A percentile compares a stretch with the other conserved stretches of the same genome.
phyloP scores from a whole-genome alignment of 2,329 filamentous ascomycete genomes.

The Apiospora rasikravindrae region DNA sequence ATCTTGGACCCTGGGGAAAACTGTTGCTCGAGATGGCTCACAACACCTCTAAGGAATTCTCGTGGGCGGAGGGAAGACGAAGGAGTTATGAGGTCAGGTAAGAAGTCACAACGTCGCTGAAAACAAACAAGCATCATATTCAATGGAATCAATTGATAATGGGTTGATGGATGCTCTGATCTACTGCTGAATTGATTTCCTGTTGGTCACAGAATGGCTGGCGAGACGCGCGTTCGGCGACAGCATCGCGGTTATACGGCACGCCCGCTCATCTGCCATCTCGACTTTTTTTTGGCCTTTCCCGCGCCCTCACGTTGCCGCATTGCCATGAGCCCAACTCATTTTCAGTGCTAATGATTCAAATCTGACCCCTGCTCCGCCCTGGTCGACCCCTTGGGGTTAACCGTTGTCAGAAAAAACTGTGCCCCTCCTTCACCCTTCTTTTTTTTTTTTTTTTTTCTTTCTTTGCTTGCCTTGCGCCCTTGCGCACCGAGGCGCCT shows the following conservation, averaged over 20 bases:
- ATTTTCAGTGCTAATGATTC: neutral
- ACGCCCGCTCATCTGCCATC: neutral
- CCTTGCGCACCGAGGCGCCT: too few relatives aligned
- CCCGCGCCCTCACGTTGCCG: neutral
- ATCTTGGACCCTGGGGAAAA: neutral
- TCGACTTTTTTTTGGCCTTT: neutral
- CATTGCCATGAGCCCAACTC: neutral
- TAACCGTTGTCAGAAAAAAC: neutral
- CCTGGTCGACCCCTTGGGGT: neutral
- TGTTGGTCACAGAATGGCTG: neutral
- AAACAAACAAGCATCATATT: neutral
- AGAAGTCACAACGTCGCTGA: neutral
- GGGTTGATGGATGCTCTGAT: conserved; percentile 5
- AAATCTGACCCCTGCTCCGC: neutral
- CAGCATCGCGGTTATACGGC: conserved; percentile 11
- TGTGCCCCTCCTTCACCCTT: neutral
- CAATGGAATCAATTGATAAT: conserved; percentile 1
- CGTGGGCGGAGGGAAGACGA: neutral
- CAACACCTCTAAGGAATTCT: neutral
- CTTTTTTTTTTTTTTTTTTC: neutral
- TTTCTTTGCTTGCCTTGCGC: neutral
- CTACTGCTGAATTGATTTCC: neutral
- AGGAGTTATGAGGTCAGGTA: neutral
- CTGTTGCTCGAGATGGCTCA: too few relatives aligned
- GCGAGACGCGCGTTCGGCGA: conserved; percentile 9